phyloP scores from a whole-genome alignment of 2,329 filamentous ascomycete genomes.

The Ploettnerulaceae sp. region DNA sequence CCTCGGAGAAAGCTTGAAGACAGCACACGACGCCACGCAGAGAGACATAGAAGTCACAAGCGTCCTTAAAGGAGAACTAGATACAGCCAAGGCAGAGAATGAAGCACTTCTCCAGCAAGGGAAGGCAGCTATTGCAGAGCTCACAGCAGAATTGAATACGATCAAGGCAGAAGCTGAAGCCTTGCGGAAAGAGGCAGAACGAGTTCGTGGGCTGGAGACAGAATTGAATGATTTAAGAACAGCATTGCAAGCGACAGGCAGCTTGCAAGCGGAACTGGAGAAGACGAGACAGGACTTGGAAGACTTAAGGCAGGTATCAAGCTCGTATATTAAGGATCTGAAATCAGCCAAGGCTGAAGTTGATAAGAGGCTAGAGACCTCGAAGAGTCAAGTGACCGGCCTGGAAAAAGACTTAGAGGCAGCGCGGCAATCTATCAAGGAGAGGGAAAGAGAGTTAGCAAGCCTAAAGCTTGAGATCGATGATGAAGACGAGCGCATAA shows the following conservation, averaged over 20 bases:
- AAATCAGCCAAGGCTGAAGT: slow-evolving; percentile 17
- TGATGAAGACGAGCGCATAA: slow-evolving; percentile 21
- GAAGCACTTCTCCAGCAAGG: slow-evolving; percentile 13
- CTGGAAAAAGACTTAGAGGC: slow-evolving; percentile 19
- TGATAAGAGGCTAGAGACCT: slow-evolving; percentile 18
- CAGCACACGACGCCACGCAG: slow-evolving; percentile 5
- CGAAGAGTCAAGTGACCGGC: slow-evolving; percentile 15
- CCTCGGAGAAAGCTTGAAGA: slow-evolving; percentile 4
- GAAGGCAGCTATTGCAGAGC: slow-evolving; percentile 16
- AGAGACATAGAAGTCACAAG: slow-evolving; percentile 13
- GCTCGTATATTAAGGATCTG: slow-evolving; percentile 18
- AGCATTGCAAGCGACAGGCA: slow-evolving; percentile 13
- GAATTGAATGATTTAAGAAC: slow-evolving; percentile 18
- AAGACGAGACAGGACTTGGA: slow-evolving; percentile 18
- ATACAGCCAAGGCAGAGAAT: slow-evolving; percentile 17
- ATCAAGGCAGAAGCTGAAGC: slow-evolving; percentile 12
- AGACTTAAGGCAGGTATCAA: slow-evolving; percentile 20
- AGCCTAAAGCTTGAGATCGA: slow-evolving; percentile 17
- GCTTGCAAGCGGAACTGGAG: slow-evolving; percentile 15
- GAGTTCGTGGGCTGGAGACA: slow-evolving; percentile 12
- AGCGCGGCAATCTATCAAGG: slow-evolving; percentile 17
- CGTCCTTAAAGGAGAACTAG: slow-evolving; percentile 16
- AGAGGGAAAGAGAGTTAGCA: slow-evolving; percentile 20
- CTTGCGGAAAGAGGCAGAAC: too few species aligned
- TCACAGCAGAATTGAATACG: slow-evolving; percentile 10